Conservation (phyloP, 495 filamentous ascomycete species). For the Penicillium flavigenum region DNA sequence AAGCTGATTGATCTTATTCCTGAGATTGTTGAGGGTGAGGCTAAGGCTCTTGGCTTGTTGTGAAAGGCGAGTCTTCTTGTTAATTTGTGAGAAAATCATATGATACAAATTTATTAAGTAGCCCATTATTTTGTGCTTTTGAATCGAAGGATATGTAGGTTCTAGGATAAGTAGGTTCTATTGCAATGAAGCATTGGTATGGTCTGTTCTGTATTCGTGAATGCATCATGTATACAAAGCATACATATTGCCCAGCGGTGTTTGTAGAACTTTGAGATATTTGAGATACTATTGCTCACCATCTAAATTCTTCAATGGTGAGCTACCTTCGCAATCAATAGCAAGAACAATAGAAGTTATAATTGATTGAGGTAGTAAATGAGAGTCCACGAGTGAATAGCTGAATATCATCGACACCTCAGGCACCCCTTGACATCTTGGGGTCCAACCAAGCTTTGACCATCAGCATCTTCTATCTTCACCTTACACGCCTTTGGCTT, state of each 20-base stretch:
- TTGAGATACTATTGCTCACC: no score
- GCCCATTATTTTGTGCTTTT: neutral
- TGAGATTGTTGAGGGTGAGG: slow-evolving; percentile 52
- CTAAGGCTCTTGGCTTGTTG: slow-evolving; percentile 59
- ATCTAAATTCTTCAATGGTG: no score
- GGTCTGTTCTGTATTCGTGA: neutral
- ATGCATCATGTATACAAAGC: neutral
- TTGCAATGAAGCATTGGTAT: neutral
- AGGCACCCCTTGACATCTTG: slow-evolving; percentile 20
- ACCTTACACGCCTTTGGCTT: slow-evolving; percentile 16
- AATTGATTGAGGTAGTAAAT: neutral
- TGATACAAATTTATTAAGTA: neutral
- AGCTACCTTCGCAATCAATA: neutral
- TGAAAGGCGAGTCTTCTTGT: slow-evolving; percentile 25
- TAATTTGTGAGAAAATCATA: neutral
- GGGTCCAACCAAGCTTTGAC: slow-evolving; percentile 25
- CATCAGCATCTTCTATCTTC: slow-evolving; percentile 22
- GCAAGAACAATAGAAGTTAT: neutral
- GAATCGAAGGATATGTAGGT: accelerated
- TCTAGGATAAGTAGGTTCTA: neutral
- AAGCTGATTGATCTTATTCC: slow-evolving; percentile 57
- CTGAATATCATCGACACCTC: slow-evolving; percentile 15
- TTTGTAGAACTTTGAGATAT: neutral
- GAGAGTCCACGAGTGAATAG: neutral
- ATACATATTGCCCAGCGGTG: neutral